Conservation (phyloP, 2,329 filamentous ascomycete genomes). For the Xylaria polymorpha region DNA sequence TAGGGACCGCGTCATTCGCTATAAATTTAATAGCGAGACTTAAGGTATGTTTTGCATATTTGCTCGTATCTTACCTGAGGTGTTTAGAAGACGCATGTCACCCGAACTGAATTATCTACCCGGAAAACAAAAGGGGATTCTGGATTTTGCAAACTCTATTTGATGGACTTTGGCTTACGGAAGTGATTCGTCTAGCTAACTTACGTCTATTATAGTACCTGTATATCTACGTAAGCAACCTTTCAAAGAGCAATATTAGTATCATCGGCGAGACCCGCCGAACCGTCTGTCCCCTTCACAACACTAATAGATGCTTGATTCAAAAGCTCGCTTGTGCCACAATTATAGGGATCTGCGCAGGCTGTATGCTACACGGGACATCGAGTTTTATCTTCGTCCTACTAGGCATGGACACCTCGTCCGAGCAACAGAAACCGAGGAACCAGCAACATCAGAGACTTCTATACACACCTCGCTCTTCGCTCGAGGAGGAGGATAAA, state of each 20-base stretch:
- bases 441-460: constrained; percentile 10
- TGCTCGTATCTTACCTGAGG: neutral
- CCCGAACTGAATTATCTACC: neutral
- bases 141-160: neutral
- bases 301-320: constrained; percentile 29
- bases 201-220: constrained; percentile 43
- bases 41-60: constrained; percentile 44
- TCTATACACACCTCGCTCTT: constrained; percentile 8
- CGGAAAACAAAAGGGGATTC: neutral
- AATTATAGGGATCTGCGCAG: constrained; percentile 48
- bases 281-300: neutral
- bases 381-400: constrained; percentile 47
- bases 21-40: constrained; percentile 43
- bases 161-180: neutral
- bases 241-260: neutral
- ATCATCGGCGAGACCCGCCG: too few relatives aligned
- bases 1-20: constrained; percentile 33
- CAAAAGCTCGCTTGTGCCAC: constrained; percentile 48
- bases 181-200: constrained; percentile 18
- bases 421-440: constrained; percentile 33
- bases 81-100: neutral
- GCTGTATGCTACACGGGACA: constrained; percentile 45
- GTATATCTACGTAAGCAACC: constrained; percentile 49
- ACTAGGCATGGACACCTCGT: constrained; percentile 43
- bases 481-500: constrained; percentile 27